Evolutionary conservation across 2,329 filamentous ascomycete genomes (phyloP), one percentile per base, ranked within the genome.

Genomic region (Lecanoromycetidae sp.): DNA sequence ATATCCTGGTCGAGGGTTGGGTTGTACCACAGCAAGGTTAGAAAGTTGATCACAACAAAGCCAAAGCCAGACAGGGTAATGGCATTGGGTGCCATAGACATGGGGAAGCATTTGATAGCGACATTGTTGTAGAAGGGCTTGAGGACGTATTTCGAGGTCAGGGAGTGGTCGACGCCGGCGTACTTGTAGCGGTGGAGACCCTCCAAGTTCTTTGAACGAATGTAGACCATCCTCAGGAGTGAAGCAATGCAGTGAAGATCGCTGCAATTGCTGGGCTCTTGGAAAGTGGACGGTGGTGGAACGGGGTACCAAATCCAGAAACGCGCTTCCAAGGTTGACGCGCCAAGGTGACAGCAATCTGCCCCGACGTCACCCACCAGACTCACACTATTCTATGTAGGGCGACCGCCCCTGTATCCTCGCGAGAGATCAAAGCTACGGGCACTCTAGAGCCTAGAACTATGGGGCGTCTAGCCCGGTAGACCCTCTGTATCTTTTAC

Each of bases 91-190:
- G 91, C 91, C 88, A 98, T 96, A 63, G 74, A 84, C 79, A 94
- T 84, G 36, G 91, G 91, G 63, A 98, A 96, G 67, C 82, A 83
- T 54, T 90, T 80, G 70, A 98, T 94, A 60, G 94, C 90, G 56
- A 91, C 75, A 68, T 94, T 82, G 60, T 80, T 93, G 73, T 96
- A 98, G 69, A 96, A 98, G 6, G 91, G 91, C 74, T 98, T 96
- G 59, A 98, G 72, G 55, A 98, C 77, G 70, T 95, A 96, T 65
- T 82, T 85, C 55, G 88, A 95, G 33, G 87, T 74, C 52, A 95
- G 72, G 50, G 87, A 94, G 65, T 84, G 84, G 67, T 98, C 91
- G 59, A 96, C 84, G 48, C 79, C 78, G 33, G 84, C 86, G 74
- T 98, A 98, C 68, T 94, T 91, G 79, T 98, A 98, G 67, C 88